Evolutionary conservation across 2,329 filamentous ascomycete genomes (phyloP).

Genomic region (Pseudofabraea citricarpa): DNA sequence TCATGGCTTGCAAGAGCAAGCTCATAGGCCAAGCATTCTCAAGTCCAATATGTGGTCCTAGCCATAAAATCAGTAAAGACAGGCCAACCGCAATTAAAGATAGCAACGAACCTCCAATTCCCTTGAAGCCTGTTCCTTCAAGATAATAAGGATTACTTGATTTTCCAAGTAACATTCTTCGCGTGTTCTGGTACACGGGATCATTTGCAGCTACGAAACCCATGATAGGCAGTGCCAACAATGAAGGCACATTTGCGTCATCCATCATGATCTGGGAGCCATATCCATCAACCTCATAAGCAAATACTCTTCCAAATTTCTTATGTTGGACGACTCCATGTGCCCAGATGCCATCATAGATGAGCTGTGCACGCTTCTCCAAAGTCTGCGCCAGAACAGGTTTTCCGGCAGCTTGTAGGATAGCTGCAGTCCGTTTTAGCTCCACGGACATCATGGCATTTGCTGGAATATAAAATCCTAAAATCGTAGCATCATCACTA

Average conservation of each 20-base stretch:
- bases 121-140: conserved; percentile 68
- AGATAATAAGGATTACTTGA: conserved; percentile 80
- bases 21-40: conserved; percentile 96
- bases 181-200: conserved; percentile 78
- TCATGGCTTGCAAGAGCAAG: conserved; percentile 85
- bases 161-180: conserved; percentile 53
- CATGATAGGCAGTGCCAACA: conserved; percentile 73
- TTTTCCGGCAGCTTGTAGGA: conserved; percentile 57
- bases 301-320: conserved; percentile 74
- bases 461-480: conserved; percentile 91
- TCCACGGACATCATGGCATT: conserved; percentile 97
- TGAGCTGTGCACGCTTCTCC: conserved; percentile 53
- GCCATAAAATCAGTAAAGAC: conserved; percentile 9
- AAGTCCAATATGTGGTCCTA: conserved; percentile 70
- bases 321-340: conserved; percentile 76
- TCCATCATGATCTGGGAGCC: conserved; percentile 82
- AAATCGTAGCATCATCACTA: conserved; percentile 89
- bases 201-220: conserved; percentile 66
- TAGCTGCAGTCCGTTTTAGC: conserved; percentile 65
- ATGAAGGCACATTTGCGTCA: conserved; percentile 80
- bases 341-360: conserved; percentile 75
- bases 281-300: conserved; percentile 84
- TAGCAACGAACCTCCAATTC: conserved; percentile 72
- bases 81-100: not conserved
- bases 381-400: conserved; percentile 49